These are phyloP conservation scores for Alternaria gaisen DNA, from an alignment of 2,329 filamentous ascomycete species.

Conservation along the genomic window DNA sequence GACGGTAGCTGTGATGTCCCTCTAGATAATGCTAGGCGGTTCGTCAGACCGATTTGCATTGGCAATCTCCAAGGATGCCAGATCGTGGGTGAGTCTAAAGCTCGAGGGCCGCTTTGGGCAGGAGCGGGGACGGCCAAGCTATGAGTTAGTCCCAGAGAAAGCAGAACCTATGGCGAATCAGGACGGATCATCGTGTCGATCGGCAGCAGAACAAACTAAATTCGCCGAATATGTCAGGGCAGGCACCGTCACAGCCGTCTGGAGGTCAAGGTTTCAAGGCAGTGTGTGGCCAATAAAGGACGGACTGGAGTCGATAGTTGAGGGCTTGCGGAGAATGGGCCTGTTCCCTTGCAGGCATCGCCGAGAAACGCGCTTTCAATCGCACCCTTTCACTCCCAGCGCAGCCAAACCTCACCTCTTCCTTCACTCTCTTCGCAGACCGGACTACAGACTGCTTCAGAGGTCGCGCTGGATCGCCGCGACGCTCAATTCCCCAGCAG, in stretches of 20 bases:
- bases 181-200: conserved; percentile 12
- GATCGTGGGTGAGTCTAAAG: conserved; percentile 2
- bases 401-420: conserved; percentile 7
- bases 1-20: neutral
- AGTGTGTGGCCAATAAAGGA: conserved; percentile 20
- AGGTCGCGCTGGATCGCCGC: conserved; percentile 1
- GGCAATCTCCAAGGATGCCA: conserved; percentile 8
- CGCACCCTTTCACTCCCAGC: conserved; percentile 12
- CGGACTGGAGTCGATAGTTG: conserved; percentile 5
- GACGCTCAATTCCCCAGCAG: conserved; percentile 4
- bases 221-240: conserved; percentile 29
- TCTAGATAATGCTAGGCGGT: neutral
- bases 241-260: conserved; percentile 20
- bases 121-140: conserved; percentile 27
- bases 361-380: conserved; percentile 21
- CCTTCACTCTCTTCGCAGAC: conserved; percentile 1
- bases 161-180: conserved; percentile 15
- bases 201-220: conserved; percentile 12
- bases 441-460: conserved; percentile 4
- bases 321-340: conserved; percentile 11
- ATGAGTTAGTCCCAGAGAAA: neutral
- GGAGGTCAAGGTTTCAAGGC: conserved; percentile 13
- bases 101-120: conserved; percentile 24
- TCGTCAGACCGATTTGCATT: conserved; percentile 4
- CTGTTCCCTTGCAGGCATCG: conserved; percentile 18